Base-by-base conservation (phyloP, 2,329 filamentous ascomycete genomes). In the Penicillium sp. region DNA sequence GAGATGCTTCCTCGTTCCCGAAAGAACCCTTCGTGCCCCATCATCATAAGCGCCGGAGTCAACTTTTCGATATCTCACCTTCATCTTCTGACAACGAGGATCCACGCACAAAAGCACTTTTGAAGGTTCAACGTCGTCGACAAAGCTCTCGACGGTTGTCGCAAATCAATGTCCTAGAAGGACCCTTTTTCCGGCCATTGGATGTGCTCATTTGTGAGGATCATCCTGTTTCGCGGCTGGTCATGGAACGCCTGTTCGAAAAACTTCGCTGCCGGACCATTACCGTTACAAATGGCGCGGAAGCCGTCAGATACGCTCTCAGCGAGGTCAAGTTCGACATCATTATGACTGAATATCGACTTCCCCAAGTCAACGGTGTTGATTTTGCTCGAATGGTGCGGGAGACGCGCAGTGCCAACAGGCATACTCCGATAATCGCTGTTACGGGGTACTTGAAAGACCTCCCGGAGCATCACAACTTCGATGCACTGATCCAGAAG, bases 381-480 rank as follows among this genome's bases (percentile, higher is more conserved):
- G 94, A 99, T 71, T 90, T 99, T 55, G 93, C 94, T 49, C 89
- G 94, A 34, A 99, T 99, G 94, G 92, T 99, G 64, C 87, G 94
- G 46, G 93, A 97, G 71, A 97, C 93, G 1, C 94, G 93, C 77
- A 97, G 97, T 72, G 86, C 90, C 56, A 99, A 99, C 71, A 89
- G 90, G 0, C 87, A 94, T 65, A 99, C 94, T 0, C 94, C 94
- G 0, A 96, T 99, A 59, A 91, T 99, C 55, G 92, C 92, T 46
- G 93, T 99, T 34, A 99, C 94, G 4, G 93, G 94, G 7, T 99
- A 99, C 72, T 79, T 99, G n/a, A 97, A 97, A 72, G 94, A 99
- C 69, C 81, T 99, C 2, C 92, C 94, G 64, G 92, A 92, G 57
- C 90, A 91, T 4, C 93, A 99, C 75, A 90, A 97, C 74, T 99